Base-by-base conservation (phyloP, 2,329 filamentous ascomycete species). In the Xylaria sp. region DNA sequence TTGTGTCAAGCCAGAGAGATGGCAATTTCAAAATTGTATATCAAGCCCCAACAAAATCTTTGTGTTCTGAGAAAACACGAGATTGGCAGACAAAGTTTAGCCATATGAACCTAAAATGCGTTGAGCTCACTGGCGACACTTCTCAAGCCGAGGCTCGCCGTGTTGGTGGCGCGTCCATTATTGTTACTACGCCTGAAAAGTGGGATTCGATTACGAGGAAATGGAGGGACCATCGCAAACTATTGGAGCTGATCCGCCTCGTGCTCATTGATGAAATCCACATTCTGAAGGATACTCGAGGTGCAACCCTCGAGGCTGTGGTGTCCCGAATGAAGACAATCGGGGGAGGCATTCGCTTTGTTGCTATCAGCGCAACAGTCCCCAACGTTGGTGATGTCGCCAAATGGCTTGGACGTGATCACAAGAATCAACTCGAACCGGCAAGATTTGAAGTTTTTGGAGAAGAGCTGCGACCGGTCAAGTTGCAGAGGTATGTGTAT, bases 261-360 rank as follows among this genome's bases (percentile, higher is more conserved):
- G 92, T 95, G 64, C 82, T 96, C 19, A 93, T 96, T 58, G 92
- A 96, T 68, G 92, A 96, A 71, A 91, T 96, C 0, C 92, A 96
- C 67, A 92, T 95, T 35, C 81, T 96, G 54, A 94, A 92, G 69
- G 91, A 95, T 69, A 78, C 83, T 3, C 87, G 92, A 23, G 92
- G 92, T 15, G 90, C 92, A 11, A 93, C 90, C 0, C 81, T 96
- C 1, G 92, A 96, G 73, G 90, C 90, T 4, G 89, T 96, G 2
- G 90, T 96, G 0, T 94, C 91, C 15, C 87, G 92, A 8, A 96
- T 95, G 91, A 95, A 95, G 74, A 89, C 89, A 0, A 87, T 92
- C 46, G 88, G 88, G 11, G 86, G 87, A 0, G 84, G 89, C 71
- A 87, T 95, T 15, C 87, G 92, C 13, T 95, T 96, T 68, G 79